Evolutionary conservation across 352 stramenopile genomes (phyloP), one percentile per base, ranked within the genome.

Genomic region (Thalassiosira allenii): DNA sequence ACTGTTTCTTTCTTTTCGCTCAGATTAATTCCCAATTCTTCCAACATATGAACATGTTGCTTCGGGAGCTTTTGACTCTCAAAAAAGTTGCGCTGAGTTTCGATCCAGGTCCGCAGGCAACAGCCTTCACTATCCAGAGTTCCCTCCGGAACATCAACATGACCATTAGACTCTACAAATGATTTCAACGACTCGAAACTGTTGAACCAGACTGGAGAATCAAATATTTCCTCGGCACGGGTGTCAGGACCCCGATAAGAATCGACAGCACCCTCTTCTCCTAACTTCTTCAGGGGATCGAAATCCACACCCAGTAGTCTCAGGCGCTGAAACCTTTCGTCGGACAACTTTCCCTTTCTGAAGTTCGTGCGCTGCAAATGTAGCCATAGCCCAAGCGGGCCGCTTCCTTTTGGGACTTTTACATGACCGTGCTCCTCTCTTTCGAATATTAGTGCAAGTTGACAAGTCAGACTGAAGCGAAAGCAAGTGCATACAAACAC

Each of bases 91-190:
- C 2, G 57, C 33, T 8, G n/a, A n/a, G n/a, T n/a, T n/a, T n/a
- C n/a, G n/a, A n/a, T n/a, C n/a, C n/a, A n/a, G n/a, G n/a, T n/a
- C n/a, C n/a, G n/a, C n/a, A 66, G 17, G 33, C 22, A 32, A 1
- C 32, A 9, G 14, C 27, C 37, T 47, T 47, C 37, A 47, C 17
- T 17, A 17, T 47, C 37, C 9, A 17, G 37, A 47, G 37, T 9
- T n/a, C n/a, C n/a, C n/a, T n/a, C n/a, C n/a, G n/a, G n/a, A 9
- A 47, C 17, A 17, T 63, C 27, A 8, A 23, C 33, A 14, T 66
- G 29, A 6, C 32, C 57, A 53, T 66, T 66, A 8, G 4, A 49
- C 47, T 66, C 57, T 52, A 51, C 57, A 66, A 66, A 66, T 30
- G 30, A 47, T 14, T 53, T 52, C 8, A 66, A 20, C 22, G 30